Evolutionary conservation across 106 monocot genomes (phyloP), one percentile per base, ranked within the genome.

Genomic region (Dendrobium huoshanense): DNA sequence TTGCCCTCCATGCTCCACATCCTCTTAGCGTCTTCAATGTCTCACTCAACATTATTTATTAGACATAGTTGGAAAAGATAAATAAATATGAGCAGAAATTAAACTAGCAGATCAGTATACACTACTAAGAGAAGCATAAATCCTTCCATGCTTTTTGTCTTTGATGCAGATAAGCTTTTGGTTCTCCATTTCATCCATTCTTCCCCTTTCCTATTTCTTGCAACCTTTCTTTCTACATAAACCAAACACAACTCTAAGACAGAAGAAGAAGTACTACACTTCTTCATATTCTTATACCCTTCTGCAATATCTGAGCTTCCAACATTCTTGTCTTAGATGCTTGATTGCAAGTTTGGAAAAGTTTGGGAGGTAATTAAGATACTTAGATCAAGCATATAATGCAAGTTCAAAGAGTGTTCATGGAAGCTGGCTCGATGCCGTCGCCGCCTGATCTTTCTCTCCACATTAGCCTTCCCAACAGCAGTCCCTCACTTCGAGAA

Each of bases 401-500:
- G 76, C 49, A 76, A 76, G 41, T 76, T 17, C 49, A 81, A 73
- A 59, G 19, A 80, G n/a, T 18, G 55, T 25, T 49, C 10, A 56
- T 45, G 72, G 76, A 80, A 44, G 58, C 74, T 1, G 13, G 48
- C 58, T 56, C 81, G 27, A 7, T 24, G 44, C 6, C 79, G 18
- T 24, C 83, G 44, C 9, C 74, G 59, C 84, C 80, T 17, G 84
- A 84, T 41, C 80, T 84, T 49, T 84, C 84, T n/a, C 74, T 84
- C 61, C 76, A 76, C 64, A 84, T 80, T 49, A 79, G 81, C 72
- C 76, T 54, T 37, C 84, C 79, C 4, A 79, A 72, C 79, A 2
- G n/a, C 56, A 31, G 29, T 0, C 40, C 55, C 29, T 25, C 78
- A 9, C 64, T 54, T 51, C 45, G 33, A 5, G 45, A 55, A 73